A percentile compares a stretch with the other conserved stretches of the same genome.
Evolutionary conservation across 768 basidiomycete species (phyloP).

Genomic region (Hygrocybe punicea): DNA sequence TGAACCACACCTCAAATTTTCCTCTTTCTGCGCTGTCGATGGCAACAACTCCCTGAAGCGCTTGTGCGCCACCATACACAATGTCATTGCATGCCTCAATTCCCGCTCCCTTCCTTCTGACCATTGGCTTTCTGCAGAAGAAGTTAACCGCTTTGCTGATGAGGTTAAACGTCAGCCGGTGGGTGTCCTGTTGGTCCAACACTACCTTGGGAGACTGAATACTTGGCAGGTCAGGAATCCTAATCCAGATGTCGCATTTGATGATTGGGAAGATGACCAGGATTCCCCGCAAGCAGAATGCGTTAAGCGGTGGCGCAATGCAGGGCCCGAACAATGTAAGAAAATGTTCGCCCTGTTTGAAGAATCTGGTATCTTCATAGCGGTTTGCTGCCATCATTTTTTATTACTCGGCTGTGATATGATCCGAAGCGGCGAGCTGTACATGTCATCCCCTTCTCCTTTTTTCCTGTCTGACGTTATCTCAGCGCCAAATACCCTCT

Average conservation of each 20-base stretch:
- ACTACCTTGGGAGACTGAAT: not conserved
- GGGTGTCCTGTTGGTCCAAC: not conserved
- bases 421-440: slow-evolving; percentile 27
- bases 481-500: slow-evolving; percentile 22
- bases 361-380: slow-evolving; percentile 28
- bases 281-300: slow-evolving; percentile 13
- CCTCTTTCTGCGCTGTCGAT: not conserved
- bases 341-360: slow-evolving; percentile 28
- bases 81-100: slow-evolving; percentile 7
- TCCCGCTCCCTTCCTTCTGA: slow-evolving; percentile 3
- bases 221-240: not conserved
- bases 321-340: slow-evolving; percentile 15
- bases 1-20: not conserved
- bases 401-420: slow-evolving; percentile 17
- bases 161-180: slow-evolving; percentile 9
- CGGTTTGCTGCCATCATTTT: slow-evolving; percentile 23
- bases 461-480: not conserved
- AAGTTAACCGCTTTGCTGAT: slow-evolving; percentile 16
- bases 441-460: not conserved
- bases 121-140: slow-evolving; percentile 9
- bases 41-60: not conserved
- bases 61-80: slow-evolving; percentile 6
- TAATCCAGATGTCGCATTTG: not conserved
- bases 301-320: slow-evolving; percentile 12
- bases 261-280: slow-evolving; percentile 6